These are phyloP conservation scores for Penicillium steckii DNA, from an alignment of 495 filamentous ascomycete species.

Conservation along the genomic window DNA sequence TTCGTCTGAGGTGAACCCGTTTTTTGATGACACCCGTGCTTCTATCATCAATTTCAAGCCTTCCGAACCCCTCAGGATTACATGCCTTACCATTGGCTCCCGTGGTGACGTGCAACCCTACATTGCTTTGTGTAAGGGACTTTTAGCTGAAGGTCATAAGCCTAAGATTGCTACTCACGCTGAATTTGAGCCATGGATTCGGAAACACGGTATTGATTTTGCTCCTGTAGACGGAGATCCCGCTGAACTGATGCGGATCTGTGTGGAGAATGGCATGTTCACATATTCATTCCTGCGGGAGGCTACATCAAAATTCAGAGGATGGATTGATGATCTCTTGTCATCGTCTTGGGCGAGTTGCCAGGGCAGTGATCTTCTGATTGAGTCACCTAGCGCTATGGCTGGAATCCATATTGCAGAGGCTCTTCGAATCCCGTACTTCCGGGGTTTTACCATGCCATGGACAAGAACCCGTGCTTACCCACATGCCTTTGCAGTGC, in stretches of 20 bases:
- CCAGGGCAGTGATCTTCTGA: constrained; percentile 83
- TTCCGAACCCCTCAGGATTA: constrained; percentile 74
- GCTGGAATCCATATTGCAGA: constrained; percentile 98
- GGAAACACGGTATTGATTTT: constrained; percentile 90
- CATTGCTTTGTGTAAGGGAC: constrained; percentile 90
- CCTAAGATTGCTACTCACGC: constrained; percentile 87
- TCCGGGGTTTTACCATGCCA: constrained; percentile 97
- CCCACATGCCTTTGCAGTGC: constrained; percentile 96
- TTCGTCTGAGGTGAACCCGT: constrained; percentile 54
- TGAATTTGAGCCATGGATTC: constrained; percentile 87
- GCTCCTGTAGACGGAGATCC: constrained; percentile 86
- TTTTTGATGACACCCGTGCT: constrained; percentile 90
- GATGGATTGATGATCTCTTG: constrained; percentile 89
- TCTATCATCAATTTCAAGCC: constrained; percentile 97
- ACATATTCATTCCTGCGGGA: constrained; percentile 87
- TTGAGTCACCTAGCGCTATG: constrained; percentile 97
- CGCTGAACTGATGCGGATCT: constrained; percentile 90
- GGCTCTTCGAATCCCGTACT: constrained; percentile 89
- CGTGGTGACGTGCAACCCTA: constrained; percentile 97
- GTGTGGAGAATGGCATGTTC: constrained; percentile 97
- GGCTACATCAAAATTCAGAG: constrained; percentile 84
- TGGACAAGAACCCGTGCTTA: constrained; percentile 96
- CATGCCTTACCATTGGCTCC: constrained; percentile 93
- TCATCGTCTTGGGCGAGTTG: constrained; percentile 82
- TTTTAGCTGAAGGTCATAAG: constrained; percentile 83